Percentiles rank a stretch among this genome's conserved stretches.
phyloP scores from a whole-genome alignment of 208 protist species.

The Trypanosoma caninum region DNA sequence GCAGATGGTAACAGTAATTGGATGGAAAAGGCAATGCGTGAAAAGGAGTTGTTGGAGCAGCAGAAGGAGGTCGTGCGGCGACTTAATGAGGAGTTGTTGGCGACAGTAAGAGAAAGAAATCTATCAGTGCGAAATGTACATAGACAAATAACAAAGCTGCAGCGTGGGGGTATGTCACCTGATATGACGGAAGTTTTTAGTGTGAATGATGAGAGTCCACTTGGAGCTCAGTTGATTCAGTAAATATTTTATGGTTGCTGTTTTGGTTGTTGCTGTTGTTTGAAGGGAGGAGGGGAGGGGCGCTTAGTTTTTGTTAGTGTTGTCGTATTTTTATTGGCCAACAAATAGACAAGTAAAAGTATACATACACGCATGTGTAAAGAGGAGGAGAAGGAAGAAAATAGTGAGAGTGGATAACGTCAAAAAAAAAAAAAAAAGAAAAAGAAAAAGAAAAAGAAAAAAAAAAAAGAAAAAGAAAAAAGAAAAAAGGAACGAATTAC shows the following conservation, averaged over 20 bases:
- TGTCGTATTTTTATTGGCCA: neutral
- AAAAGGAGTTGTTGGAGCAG: slow-evolving; percentile 49
- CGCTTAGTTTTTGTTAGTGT: neutral
- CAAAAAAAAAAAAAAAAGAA: neutral
- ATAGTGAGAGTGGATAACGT: no score
- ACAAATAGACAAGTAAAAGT: no score
- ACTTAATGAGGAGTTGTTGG: slow-evolving; percentile 57
- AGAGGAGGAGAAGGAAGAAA: no score
- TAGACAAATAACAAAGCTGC: slow-evolving; percentile 26
- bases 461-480: neutral
- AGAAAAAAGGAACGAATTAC: neutral
- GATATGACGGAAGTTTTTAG: neutral
- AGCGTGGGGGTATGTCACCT: slow-evolving; percentile 8
- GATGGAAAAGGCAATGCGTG: slow-evolving; percentile 50
- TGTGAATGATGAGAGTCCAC: neutral
- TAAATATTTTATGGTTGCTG: neutral
- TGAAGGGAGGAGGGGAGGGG: neutral
- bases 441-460: neutral
- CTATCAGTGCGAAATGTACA: slow-evolving; percentile 53
- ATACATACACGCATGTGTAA: no score
- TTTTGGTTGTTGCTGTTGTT: slow-evolving; percentile 7
- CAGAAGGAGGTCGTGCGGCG: slow-evolving; percentile 44
- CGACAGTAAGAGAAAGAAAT: slow-evolving; percentile 52
- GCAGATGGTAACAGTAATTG: slow-evolving; percentile 23
- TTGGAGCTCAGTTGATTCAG: neutral